Percentiles rank a stretch among this genome's conserved stretches.
Conservation (phyloP, 2,329 filamentous ascomycete species). For the Emergomyces africanus region DNA sequence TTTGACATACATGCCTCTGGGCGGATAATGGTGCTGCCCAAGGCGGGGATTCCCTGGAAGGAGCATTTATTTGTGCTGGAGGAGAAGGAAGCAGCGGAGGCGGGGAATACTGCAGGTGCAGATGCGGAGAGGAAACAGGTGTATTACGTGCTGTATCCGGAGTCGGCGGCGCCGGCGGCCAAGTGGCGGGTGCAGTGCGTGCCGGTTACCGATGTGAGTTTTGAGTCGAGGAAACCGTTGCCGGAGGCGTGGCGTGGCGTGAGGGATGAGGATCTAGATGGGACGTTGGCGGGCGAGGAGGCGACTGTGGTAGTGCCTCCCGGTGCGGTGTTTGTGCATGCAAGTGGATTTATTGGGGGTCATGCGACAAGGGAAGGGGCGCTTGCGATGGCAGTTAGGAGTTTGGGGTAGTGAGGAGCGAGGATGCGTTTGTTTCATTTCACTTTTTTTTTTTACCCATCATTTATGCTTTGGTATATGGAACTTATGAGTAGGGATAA, state of each 20-base stretch:
- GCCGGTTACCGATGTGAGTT: conserved; percentile 71
- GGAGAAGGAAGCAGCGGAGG: conserved; percentile 32
- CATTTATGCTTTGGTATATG: not conserved
- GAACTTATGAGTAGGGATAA: not conserved
- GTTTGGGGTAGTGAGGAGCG: conserved; percentile 17
- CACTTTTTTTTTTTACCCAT: not conserved
- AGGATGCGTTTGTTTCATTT: not conserved
- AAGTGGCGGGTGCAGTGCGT: conserved; percentile 95
- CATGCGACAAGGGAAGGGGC: conserved; percentile 86
- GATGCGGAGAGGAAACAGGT: conserved; percentile 40
- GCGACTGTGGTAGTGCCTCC: conserved; percentile 27
- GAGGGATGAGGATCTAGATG: conserved; percentile 71
- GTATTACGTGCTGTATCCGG: conserved; percentile 83
- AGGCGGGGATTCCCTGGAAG: conserved; percentile 76
- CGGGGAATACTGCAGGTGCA: not conserved
- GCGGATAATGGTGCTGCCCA: conserved; percentile 68
- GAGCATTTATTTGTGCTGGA: conserved; percentile 90
- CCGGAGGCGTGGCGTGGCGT: conserved; percentile 88
- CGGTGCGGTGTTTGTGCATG: conserved; percentile 82
- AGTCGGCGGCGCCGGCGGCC: conserved; percentile 58
- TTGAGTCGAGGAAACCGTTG: conserved; percentile 81
- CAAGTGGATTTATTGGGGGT: conserved; percentile 89
- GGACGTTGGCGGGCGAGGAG: conserved; percentile 31
- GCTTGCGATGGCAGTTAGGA: conserved; percentile 58
- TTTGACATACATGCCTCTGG: conserved; percentile 56